A percentile compares a stretch with the other conserved stretches of the same genome.
phyloP scores from a whole-genome alignment of 2,329 filamentous ascomycete species.

The Hypoxylon sp. region DNA sequence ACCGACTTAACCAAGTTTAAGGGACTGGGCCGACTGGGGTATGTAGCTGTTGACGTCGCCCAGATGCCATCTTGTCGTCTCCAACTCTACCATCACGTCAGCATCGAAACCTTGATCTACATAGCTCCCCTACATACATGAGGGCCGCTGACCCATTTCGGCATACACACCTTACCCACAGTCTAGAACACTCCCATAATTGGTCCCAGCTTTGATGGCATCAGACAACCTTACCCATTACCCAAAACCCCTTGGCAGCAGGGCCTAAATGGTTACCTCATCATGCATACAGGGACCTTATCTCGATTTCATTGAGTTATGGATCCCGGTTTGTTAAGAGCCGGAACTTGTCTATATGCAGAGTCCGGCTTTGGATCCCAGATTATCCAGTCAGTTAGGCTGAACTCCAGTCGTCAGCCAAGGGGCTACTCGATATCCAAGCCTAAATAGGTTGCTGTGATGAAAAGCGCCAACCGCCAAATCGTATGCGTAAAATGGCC shows the following conservation, averaged over 20 bases:
- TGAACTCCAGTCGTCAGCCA: background rate
- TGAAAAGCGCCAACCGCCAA: conserved; percentile 1
- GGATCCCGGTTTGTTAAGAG: background rate
- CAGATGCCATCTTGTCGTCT: conserved; percentile 27
- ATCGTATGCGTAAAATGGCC: background rate
- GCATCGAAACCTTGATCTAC: conserved; percentile 16
- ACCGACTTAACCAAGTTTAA: conserved; percentile 27
- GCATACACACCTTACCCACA: conserved; percentile 20
- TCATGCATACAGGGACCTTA: conserved; percentile 37
- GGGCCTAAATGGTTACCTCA: conserved; percentile 37
- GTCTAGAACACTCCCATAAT: background rate
- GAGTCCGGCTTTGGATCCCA: background rate
- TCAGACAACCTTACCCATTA: background rate
- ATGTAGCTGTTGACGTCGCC: conserved; percentile 21
- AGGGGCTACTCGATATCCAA: background rate
- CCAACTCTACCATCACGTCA: conserved; percentile 17
- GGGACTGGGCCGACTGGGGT: conserved; percentile 7
- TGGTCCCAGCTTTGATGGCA: conserved; percentile 1
- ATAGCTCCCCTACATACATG: too few species aligned
- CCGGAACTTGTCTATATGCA: conserved; percentile 3
- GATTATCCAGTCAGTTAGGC: background rate
- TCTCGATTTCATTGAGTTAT: conserved; percentile 21
- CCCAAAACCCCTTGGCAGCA: background rate
- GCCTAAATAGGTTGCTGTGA: background rate
- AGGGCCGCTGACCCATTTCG: background rate